Evolutionary conservation across 257 asterid species (phyloP).

Genomic region (Echium plantagineum): DNA sequence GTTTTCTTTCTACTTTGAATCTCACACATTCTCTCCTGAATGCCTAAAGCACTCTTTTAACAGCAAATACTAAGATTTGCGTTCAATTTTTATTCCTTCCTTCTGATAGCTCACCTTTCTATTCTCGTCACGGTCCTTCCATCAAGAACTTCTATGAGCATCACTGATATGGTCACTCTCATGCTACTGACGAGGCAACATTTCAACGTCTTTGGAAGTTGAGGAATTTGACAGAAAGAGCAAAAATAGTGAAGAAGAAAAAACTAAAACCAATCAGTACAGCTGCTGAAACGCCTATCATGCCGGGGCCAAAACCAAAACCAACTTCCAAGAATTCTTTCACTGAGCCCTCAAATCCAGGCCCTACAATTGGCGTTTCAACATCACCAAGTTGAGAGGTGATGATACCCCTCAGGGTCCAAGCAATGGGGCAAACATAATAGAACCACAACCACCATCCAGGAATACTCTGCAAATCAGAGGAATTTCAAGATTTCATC

Average conservation of each 20-base stretch:
- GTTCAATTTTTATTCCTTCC: no score
- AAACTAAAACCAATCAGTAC: slow-evolving; percentile 39
- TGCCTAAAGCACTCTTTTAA: no score
- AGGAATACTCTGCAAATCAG: slow-evolving; percentile 45
- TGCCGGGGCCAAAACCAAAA: slow-evolving; percentile 49
- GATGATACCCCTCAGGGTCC: slow-evolving; percentile 73
- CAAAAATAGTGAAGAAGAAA: slow-evolving; percentile 47
- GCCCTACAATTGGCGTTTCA: slow-evolving; percentile 38
- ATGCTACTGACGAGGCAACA: no score
- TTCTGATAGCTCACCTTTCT: no score
- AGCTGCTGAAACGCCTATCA: slow-evolving; percentile 35
- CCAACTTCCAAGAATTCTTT: slow-evolving; percentile 39
- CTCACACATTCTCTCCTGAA: no score
- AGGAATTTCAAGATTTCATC: neutral
- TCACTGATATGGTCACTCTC: no score
- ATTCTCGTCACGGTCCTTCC: no score
- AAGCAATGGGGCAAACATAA: slow-evolving; percentile 64
- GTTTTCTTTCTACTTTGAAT: no score
- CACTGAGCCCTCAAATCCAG: slow-evolving; percentile 51
- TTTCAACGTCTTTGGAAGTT: slow-evolving; percentile 57
- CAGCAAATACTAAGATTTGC: no score
- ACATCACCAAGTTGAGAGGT: slow-evolving; percentile 80
- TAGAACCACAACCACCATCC: slow-evolving; percentile 95
- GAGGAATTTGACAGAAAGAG: slow-evolving; percentile 52
- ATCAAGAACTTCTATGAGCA: no score